Base-by-base conservation (phyloP, 169 alveolate genomes). In the Perkinsus chesapeaki region DNA sequence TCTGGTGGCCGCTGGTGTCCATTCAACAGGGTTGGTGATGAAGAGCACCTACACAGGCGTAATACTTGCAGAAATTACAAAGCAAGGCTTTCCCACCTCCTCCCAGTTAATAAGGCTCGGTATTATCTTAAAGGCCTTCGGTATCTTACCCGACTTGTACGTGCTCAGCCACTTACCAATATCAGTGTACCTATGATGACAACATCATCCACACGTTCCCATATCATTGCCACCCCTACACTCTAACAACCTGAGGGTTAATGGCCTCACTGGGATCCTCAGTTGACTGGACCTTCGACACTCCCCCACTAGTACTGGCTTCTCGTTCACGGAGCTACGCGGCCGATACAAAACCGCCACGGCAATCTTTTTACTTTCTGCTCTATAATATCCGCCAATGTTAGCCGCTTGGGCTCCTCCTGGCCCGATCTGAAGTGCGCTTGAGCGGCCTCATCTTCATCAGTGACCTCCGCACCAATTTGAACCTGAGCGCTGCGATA, bases 51-150 rank as follows among this genome's bases (percentile, higher is more conserved):
- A 20, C 39, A 20, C 20, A 31, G 3, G n/a, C 92, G 36, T 31
- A 34, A 16, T 3, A 27, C 43, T 5, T 82, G 10, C 39, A 36
- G 36, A 39, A 39, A 82, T 37, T 0, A 20, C 92, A 73, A 34
- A 34, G 39, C 31, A 82, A 48, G n/a, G n/a, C 31, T 48, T 19
- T 48, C 73, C 92, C 0, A 98, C 95, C 93, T 98, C 98, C 94
- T 98, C 98, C 99, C 99, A 98, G 91, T 97, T 96, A 92, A 97
- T 98, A 10, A 98, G 96, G 0, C 97, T 94, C 12, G 99, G 98
- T 60, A 98, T 95, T 0, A 98, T 95, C 92, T 97, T 97, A 94
- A 98, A 98, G 9, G 99, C 98, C 95, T 98, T 97, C 48, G 99
- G 99, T 39, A 98, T 91, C 93, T 97, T 97, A 3, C 99, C 99